phyloP scores from a whole-genome alignment of 331 rosid genomes.

The Pyrus hybrid region DNA sequence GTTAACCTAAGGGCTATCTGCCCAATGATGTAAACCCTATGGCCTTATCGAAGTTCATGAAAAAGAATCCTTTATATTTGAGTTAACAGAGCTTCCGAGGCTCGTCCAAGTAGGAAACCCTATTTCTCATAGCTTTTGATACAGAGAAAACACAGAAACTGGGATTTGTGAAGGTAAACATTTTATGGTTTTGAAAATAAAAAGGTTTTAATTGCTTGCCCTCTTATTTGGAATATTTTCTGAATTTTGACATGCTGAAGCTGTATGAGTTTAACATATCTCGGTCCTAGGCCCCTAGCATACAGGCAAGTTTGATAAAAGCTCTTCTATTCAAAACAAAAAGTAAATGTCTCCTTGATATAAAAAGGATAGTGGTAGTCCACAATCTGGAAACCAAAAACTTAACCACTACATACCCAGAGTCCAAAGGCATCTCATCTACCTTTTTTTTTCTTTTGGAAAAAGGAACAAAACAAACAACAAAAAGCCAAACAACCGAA shows the following conservation, averaged over 20 bases:
- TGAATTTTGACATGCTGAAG: not conserved
- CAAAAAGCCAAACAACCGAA: too few species aligned
- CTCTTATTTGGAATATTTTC: not conserved
- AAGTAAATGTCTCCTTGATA: not conserved
- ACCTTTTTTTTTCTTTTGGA: not conserved
- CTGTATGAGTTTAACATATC: not conserved
- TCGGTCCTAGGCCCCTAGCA: not conserved
- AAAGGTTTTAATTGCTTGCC: not conserved
- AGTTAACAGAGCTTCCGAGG: not conserved
- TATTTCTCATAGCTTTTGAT: not conserved
- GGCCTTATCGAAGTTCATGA: not conserved
- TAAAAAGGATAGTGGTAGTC: not conserved
- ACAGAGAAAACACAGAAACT: not conserved
- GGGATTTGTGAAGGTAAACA: not conserved
- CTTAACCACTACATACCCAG: not conserved
- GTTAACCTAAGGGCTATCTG: too few species aligned
- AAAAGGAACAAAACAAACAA: too few species aligned
- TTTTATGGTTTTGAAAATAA: not conserved
- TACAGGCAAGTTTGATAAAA: not conserved
- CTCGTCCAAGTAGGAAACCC: not conserved
- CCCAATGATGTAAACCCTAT: not conserved
- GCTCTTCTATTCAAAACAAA: not conserved
- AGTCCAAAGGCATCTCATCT: not conserved
- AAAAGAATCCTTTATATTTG: not conserved
- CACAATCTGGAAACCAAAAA: not conserved